These are phyloP conservation scores for Dothistroma pini DNA, from an alignment of 2,329 filamentous ascomycete genomes.

Conservation along the genomic window DNA sequence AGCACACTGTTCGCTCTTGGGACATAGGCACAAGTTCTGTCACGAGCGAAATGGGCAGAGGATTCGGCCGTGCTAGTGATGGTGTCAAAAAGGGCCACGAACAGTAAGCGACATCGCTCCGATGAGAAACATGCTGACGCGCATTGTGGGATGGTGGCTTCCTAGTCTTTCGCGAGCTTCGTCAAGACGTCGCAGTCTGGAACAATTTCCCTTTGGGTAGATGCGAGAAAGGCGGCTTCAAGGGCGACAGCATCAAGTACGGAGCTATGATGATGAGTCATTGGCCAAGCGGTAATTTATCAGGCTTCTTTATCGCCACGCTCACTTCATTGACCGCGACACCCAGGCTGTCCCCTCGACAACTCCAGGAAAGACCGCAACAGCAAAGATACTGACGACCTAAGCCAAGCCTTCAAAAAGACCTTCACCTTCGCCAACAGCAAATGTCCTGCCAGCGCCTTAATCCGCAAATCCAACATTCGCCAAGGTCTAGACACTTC, in stretches of 20 bases:
- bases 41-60: neutral
- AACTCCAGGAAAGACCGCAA: neutral
- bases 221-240: conserved; percentile 24
- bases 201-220: conserved; percentile 38
- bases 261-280: conserved; percentile 43
- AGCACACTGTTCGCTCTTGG: neutral
- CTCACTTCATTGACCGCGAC: neutral
- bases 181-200: conserved; percentile 45
- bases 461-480: conserved; percentile 47
- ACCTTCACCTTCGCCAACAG: conserved; percentile 42
- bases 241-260: conserved; percentile 33
- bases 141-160: conserved; percentile 45
- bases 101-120: too few relatives aligned
- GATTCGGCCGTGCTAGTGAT: neutral
- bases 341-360: neutral
- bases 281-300: conserved; percentile 35
- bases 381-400: conserved; percentile 5
- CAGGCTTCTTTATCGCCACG: neutral
- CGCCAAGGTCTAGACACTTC: conserved; percentile 32
- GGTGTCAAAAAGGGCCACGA: neutral
- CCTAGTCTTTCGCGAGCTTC: conserved; percentile 43
- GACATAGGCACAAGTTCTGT: conserved; percentile 24
- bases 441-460: conserved; percentile 45
- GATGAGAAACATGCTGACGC: too few relatives aligned
- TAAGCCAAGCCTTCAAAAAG: neutral